Conservation (phyloP, 768 basidiomycete genomes). For the Rossbeevera mucosa region DNA sequence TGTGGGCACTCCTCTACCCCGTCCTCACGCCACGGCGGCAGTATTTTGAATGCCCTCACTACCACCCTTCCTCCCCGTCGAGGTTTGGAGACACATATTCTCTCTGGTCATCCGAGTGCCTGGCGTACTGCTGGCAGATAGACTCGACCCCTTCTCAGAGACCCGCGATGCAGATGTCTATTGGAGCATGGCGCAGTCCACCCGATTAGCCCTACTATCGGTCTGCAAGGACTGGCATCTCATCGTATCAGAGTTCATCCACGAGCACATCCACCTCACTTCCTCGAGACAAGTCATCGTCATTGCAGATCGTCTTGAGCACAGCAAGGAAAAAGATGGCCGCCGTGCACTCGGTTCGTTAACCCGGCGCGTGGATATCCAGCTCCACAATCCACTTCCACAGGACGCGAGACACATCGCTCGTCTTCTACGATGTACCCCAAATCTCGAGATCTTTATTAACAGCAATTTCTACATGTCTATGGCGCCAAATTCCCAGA, state of each 20-base stretch:
- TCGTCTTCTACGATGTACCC: slow-evolving; percentile 38
- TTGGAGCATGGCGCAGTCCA: slow-evolving; percentile 21
- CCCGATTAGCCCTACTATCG: slow-evolving; percentile 30
- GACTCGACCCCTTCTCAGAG: slow-evolving; percentile 40
- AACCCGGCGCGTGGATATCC: slow-evolving; percentile 41
- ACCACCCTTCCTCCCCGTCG: slow-evolving; percentile 29
- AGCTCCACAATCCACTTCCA: slow-evolving; percentile 32
- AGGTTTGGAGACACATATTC: slow-evolving; percentile 41
- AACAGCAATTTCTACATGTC: slow-evolving; percentile 36
- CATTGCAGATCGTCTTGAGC: slow-evolving; percentile 35
- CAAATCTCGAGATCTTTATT: slow-evolving; percentile 42
- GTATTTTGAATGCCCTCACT: background rate
- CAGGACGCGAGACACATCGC: slow-evolving; percentile 21
- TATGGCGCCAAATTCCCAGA: slow-evolving; percentile 13
- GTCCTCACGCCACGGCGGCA: slow-evolving; percentile 5
- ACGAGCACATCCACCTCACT: slow-evolving; percentile 39
- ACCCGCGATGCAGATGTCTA: slow-evolving; percentile 30
- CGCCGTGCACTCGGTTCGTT: slow-evolving; percentile 34
- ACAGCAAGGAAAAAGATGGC: slow-evolving; percentile 16
- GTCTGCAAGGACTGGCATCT: slow-evolving; percentile 38
- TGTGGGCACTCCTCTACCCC: background rate
- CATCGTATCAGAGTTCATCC: slow-evolving; percentile 35
- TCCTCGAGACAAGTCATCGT: slow-evolving; percentile 32
- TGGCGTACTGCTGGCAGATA: slow-evolving; percentile 30
- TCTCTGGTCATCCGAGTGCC: slow-evolving; percentile 32